These are phyloP conservation scores for Fusarium pseudograminearum DNA, from an alignment of 2,329 filamentous ascomycete species.

Conservation along the genomic window DNA sequence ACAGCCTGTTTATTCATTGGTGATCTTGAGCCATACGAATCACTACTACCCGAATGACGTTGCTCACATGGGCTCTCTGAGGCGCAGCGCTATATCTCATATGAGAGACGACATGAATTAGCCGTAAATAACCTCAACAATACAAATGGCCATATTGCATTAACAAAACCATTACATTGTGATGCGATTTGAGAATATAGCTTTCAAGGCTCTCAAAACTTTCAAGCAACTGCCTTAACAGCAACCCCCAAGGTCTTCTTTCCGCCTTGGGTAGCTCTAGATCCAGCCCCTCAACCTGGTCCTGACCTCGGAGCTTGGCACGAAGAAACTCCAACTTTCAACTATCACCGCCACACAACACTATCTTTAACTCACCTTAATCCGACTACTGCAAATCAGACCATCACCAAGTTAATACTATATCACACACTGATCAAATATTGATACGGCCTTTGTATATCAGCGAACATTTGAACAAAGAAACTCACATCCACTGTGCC, in stretches of 20 bases:
- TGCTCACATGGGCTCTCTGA: conserved; percentile 30
- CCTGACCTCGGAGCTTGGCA: conserved; percentile 33
- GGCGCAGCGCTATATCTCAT: conserved; percentile 25
- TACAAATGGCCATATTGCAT: neutral
- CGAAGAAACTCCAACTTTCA: conserved; percentile 17
- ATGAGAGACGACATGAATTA: neutral
- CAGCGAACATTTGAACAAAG: neutral
- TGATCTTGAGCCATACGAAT: neutral
- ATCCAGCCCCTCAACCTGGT: conserved; percentile 22
- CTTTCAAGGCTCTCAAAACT: neutral
- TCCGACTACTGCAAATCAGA: neutral
- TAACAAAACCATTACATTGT: neutral
- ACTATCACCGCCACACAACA: conserved; percentile 25
- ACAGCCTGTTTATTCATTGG: no score
- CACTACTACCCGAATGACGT: conserved; percentile 16
- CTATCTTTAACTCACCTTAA: conserved; percentile 1
- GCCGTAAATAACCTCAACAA: conserved; percentile 4
- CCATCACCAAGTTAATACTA: neutral
- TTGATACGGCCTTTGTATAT: neutral
- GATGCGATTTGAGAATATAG: neutral
- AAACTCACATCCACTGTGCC: neutral
- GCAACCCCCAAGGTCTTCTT: neutral
- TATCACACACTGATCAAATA: neutral
- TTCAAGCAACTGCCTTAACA: neutral
- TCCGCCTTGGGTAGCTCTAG: neutral